These are phyloP conservation scores for Linaria vulgaris DNA, from an alignment of 257 asterid genomes.

Conservation along the genomic window DNA sequence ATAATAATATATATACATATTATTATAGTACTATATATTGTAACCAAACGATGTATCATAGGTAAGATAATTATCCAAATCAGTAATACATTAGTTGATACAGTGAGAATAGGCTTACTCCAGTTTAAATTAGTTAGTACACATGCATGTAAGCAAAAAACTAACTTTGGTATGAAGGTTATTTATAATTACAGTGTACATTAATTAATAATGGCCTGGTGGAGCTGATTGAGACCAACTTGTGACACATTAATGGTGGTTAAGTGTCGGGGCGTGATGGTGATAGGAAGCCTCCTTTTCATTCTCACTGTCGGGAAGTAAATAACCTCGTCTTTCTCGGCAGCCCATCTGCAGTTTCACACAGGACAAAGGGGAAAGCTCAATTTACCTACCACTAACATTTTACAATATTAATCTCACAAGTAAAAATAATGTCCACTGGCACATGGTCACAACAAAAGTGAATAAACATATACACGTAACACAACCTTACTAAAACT, in stretches of 20 bases:
- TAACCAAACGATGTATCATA: no score
- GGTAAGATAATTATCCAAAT: no score
- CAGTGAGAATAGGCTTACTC: background rate
- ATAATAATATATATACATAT: no score
- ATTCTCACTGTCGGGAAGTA: conserved; percentile 88
- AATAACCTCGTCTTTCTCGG: conserved; percentile 72
- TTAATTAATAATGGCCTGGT: background rate
- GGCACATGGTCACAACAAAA: background rate
- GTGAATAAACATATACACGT: background rate
- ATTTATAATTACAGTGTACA: background rate
- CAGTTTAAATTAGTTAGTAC: no score
- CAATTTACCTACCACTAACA: conserved; percentile 30
- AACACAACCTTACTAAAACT: background rate
- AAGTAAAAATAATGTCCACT: conserved; percentile 3
- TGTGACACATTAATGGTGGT: conserved; percentile 18
- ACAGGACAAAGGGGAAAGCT: conserved; percentile 24
- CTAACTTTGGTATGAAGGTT: no score
- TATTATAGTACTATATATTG: no score
- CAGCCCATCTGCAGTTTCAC: conserved; percentile 75
- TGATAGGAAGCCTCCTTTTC: conserved; percentile 91
- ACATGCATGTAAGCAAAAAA: no score
- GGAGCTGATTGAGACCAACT: conserved; percentile 16
- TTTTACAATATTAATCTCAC: no score
- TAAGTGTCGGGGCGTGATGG: conserved; percentile 52
- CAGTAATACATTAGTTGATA: no score